A percentile compares a stretch with the other conserved stretches of the same genome.
Evolutionary conservation across 306 rosid genomes (phyloP).

Genomic region (Ammopiptanthus mongolicus): DNA sequence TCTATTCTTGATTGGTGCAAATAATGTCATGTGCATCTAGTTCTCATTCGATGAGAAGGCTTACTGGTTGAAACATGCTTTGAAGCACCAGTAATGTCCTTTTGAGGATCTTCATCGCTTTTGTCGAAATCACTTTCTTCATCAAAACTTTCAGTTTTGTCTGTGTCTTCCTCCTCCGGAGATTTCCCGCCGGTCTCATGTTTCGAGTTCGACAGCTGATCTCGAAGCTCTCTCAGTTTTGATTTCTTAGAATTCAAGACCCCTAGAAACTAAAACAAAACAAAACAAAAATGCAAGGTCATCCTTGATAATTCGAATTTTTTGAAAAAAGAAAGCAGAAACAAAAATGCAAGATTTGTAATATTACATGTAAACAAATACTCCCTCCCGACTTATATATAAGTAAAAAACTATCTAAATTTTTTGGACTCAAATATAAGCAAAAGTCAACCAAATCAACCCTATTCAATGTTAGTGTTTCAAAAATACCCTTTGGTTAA

Average conservation of each 20-base stretch:
- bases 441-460: too few relatives aligned
- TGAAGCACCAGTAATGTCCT: slow-evolving; percentile 34
- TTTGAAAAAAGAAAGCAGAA: not conserved
- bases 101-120: slow-evolving; percentile 38
- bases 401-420: too few relatives aligned
- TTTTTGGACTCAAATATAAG: too few relatives aligned
- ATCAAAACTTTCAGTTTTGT: slow-evolving; percentile 69
- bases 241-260: slow-evolving; percentile 85
- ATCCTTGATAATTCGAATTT: not conserved
- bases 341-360: not conserved
- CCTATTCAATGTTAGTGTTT: too few relatives aligned
- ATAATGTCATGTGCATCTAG: slow-evolving; percentile 18
- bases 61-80: slow-evolving; percentile 27
- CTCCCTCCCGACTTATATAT: too few relatives aligned
- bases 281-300: slow-evolving; percentile 21
- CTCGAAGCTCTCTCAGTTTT: slow-evolving; percentile 72
- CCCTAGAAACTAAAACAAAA: slow-evolving; percentile 60
- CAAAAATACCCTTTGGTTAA: too few relatives aligned
- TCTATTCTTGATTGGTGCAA: not conserved
- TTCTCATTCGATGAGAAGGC: slow-evolving; percentile 43
- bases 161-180: slow-evolving; percentile 63
- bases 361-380: too few relatives aligned
- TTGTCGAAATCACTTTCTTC: slow-evolving; percentile 38
- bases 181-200: slow-evolving; percentile 38
- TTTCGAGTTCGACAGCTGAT: slow-evolving; percentile 44